Percentiles rank a stretch among this genome's conserved stretches.
These are phyloP conservation scores for Pulchroboletus neoregius DNA, from an alignment of 1,284 basidiomycete species.

Conservation along the genomic window DNA sequence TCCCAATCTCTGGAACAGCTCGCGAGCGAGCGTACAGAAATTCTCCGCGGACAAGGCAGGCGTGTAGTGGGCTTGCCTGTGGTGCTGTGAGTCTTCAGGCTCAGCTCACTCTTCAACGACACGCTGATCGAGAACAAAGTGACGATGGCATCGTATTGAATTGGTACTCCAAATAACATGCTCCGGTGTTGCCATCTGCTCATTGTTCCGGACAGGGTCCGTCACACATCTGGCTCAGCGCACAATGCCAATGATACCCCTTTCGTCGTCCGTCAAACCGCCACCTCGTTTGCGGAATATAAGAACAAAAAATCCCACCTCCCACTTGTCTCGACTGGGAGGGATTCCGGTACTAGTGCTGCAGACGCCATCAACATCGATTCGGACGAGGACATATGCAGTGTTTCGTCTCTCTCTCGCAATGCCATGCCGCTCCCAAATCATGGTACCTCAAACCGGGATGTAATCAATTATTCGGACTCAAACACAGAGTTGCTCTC, in stretches of 20 bases:
- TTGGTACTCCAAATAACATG: constrained; percentile 22
- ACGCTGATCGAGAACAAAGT: constrained; percentile 18
- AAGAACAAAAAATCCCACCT: background rate
- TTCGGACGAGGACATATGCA: constrained; percentile 17
- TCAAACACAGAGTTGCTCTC: constrained; percentile 11
- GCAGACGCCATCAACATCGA: constrained; percentile 23
- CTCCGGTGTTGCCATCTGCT: constrained; percentile 4
- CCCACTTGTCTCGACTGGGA: background rate
- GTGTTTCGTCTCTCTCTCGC: background rate
- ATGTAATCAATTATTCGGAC: constrained; percentile 6
- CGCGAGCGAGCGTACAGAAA: constrained; percentile 17
- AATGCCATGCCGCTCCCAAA: background rate
- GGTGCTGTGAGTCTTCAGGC: constrained; percentile 26
- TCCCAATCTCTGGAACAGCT: constrained; percentile 17
- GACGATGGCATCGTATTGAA: constrained; percentile 32
- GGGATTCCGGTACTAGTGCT: constrained; percentile 12
- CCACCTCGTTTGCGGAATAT: background rate
- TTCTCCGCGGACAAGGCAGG: constrained; percentile 24
- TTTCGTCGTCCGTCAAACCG: background rate
- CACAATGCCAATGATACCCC: background rate
- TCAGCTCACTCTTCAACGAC: background rate
- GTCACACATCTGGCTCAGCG: constrained; percentile 3
- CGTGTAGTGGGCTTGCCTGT: constrained; percentile 26
- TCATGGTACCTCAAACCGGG: background rate
- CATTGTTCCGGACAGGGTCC: constrained; percentile 20